phyloP scores from a whole-genome alignment of 2,329 filamentous ascomycete species.

The Fusarium transvaalense region DNA sequence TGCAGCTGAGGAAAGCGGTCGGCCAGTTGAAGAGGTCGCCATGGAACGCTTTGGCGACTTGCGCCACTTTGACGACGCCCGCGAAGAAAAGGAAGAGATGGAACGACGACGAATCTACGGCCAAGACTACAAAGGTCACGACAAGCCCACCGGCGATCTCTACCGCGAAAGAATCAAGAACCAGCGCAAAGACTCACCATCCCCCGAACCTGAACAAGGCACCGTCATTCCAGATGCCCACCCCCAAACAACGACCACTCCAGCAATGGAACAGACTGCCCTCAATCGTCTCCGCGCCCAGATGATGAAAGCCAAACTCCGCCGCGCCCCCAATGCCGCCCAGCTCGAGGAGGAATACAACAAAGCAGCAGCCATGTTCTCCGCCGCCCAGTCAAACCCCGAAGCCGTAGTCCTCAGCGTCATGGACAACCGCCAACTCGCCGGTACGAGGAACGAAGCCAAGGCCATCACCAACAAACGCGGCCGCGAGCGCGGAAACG shows the following conservation, averaged over 20 bases:
- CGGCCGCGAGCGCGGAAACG: slow-evolving; percentile 83
- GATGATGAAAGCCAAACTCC: slow-evolving; percentile 95
- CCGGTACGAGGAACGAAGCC: slow-evolving; percentile 79
- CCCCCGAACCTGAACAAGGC: slow-evolving; percentile 63
- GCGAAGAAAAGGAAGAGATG: slow-evolving; percentile 92
- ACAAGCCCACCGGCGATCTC: slow-evolving; percentile 88
- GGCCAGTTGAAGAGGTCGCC: slow-evolving; percentile 84
- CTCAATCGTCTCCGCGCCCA: slow-evolving; percentile 92
- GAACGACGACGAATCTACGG: slow-evolving; percentile 88
- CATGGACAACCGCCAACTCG: slow-evolving; percentile 91
- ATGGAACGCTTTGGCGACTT: slow-evolving; percentile 84
- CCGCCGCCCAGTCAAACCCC: slow-evolving; percentile 70
- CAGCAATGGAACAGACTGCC: slow-evolving; percentile 77
- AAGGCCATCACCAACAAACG: slow-evolving; percentile 82
- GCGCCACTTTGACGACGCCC: slow-evolving; percentile 88
- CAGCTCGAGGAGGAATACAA: slow-evolving; percentile 89
- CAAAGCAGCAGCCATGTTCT: slow-evolving; percentile 73
- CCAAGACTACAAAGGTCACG: slow-evolving; percentile 83
- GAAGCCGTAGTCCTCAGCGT: slow-evolving; percentile 79
- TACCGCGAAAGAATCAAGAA: slow-evolving; percentile 80
- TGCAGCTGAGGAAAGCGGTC: slow-evolving; percentile 78
- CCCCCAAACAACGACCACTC: slow-evolving; percentile 47
- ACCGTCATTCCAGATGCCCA: slow-evolving; percentile 64
- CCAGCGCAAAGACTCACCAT: slow-evolving; percentile 57
- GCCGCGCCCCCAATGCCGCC: slow-evolving; percentile 78